Base-by-base conservation (phyloP, 768 basidiomycete genomes). In the Agrocybe praecox region DNA sequence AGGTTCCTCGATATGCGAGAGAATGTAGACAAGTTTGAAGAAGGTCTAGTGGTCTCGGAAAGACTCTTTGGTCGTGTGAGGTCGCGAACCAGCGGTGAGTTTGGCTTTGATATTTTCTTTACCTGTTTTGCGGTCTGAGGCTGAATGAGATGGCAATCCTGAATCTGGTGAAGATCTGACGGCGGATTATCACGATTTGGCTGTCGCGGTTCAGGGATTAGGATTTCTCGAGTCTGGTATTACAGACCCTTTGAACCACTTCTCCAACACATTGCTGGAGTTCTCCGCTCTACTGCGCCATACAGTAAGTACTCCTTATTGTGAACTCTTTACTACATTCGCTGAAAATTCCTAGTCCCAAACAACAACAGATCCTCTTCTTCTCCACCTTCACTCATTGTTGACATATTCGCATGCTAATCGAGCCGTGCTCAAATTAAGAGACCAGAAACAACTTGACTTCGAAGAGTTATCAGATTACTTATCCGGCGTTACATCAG, bases 181-280 rank as follows among this genome's bases (percentile, higher is more conserved):
- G 58, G 87, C 87, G 61, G 97, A 99, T 78, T 99, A 99, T 73
- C 94, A 98, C 69, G 97, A 98, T 74, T 79, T 98, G 61, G 95
- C 97, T 44, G 91, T 95, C 60, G 90, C 94, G 43, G 94, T 97
- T 46, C 96, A 98, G 71, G 96, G 96, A 49, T 83, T 99, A 58
- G 97, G 96, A 63, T 98, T 98, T 76, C 83, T 99, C 61, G 97
- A 99, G 73, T 94, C 92, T 60, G 97, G 97, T 36, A 99, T 99
- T 62, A 99, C 97, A 46, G 97, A 99, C 67, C 96, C 94, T 1
- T 76, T 99, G 62, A 96, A 96, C 67, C 89, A 96, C 69, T 98
- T 98, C 64, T 97, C 96, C 26, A 96, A 96, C 69, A 95, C 94
- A 1, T 79, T 99, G 52, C 81, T 98, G 34, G 96, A 98, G 70